Percentiles rank a stretch among this genome's conserved stretches.
These are phyloP conservation scores for Dalbergia cochinchinensis DNA, from an alignment of 306 rosid species.

Conservation along the genomic window DNA sequence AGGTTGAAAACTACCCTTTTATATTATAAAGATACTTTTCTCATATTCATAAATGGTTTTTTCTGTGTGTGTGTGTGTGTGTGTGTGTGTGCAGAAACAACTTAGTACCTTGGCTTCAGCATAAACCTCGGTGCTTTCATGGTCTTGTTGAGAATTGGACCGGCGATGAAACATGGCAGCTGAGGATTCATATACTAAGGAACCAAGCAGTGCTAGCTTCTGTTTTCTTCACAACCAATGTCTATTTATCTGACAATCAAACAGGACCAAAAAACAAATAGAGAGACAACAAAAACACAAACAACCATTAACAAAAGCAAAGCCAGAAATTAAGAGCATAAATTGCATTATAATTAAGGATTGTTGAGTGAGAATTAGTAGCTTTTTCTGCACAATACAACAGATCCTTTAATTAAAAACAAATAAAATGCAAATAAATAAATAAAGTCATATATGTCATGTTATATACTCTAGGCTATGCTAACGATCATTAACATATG, in stretches of 20 bases:
- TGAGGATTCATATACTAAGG: conserved; percentile 30
- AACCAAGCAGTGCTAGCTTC: conserved; percentile 7
- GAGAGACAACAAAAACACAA: too few relatives aligned
- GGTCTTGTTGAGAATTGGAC: conserved; percentile 49
- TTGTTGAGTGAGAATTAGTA: not conserved
- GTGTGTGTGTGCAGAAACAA: not conserved
- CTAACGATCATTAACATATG: not conserved
- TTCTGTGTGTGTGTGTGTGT: too few relatives aligned
- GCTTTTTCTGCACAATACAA: conserved; percentile 11
- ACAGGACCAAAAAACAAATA: not conserved
- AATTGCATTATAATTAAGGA: not conserved
- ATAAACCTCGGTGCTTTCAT: conserved; percentile 42
- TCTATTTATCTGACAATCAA: conserved; percentile 32
- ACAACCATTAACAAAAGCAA: not conserved
- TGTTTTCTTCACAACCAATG: conserved; percentile 23
- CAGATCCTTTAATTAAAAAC: conserved; percentile 35
- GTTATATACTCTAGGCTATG: not conserved
- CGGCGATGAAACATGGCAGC: conserved; percentile 52
- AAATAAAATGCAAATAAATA: conserved; percentile 18
- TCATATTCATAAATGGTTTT: too few relatives aligned
- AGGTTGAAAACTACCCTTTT: not conserved
- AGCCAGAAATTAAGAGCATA: not conserved
- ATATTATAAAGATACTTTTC: too few relatives aligned
- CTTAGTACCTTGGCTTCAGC: conserved; percentile 52
- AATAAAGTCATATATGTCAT: not conserved